These are phyloP conservation scores for Keithomyces neogunnii DNA, from an alignment of 2,329 filamentous ascomycete genomes.

Conservation along the genomic window DNA sequence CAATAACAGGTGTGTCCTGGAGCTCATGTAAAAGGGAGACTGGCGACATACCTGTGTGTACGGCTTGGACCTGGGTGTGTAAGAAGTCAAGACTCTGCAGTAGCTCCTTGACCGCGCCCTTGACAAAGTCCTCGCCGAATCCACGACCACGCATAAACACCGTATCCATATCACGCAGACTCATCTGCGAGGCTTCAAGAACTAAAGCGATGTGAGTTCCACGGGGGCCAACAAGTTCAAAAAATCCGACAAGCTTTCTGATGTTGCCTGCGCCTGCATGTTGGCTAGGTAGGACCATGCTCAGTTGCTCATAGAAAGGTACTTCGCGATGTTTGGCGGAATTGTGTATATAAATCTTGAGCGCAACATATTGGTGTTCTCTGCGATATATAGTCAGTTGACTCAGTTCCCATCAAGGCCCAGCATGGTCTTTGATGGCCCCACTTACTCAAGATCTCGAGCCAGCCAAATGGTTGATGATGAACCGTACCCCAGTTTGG, in stretches of 20 bases:
- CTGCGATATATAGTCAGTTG: conserved; percentile 4
- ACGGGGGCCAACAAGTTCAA: conserved; percentile 9
- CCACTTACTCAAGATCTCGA: conserved; percentile 22
- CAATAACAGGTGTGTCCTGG: too few relatives aligned
- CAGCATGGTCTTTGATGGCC: background rate
- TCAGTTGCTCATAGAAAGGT: conserved; percentile 11
- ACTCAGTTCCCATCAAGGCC: background rate
- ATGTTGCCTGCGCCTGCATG: background rate
- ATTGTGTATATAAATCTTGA: conserved; percentile 23
- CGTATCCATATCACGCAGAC: conserved; percentile 22
- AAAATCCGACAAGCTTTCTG: background rate
- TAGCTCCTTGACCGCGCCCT: conserved; percentile 19
- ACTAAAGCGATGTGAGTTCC: conserved; percentile 14
- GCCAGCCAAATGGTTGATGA: conserved; percentile 36
- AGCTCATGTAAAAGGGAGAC: background rate
- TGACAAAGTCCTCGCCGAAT: conserved; percentile 20
- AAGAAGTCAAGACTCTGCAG: conserved; percentile 26
- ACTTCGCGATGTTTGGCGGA: conserved; percentile 15
- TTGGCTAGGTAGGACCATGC: conserved; percentile 3
- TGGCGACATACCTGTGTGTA: conserved; percentile 22
- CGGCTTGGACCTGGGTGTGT: conserved; percentile 20
- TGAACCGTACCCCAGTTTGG: conserved; percentile 32
- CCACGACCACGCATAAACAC: conserved; percentile 15
- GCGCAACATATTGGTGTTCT: conserved; percentile 17
- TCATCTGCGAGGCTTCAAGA: conserved; percentile 20